Conservation (phyloP, 2,329 filamentous ascomycete species). For the Laburnicola sp. region DNA sequence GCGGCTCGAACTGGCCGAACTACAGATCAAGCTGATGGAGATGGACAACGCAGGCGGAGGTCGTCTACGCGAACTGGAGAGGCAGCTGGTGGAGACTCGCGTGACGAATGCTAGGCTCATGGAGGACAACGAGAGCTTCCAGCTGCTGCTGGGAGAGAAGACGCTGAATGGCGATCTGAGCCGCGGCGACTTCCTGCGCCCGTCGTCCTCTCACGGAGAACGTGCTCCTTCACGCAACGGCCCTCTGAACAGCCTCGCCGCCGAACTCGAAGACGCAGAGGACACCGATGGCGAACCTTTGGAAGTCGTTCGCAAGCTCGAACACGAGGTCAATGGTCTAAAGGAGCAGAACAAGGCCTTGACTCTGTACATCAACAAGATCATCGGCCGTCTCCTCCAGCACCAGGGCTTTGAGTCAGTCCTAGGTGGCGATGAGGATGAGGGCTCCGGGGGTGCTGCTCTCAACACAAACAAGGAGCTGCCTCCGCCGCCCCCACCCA, state of each 20-base stretch:
- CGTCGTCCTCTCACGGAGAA: conserved; percentile 42
- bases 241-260: conserved; percentile 55
- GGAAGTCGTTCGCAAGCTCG: conserved; percentile 63
- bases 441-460: conserved; percentile 24
- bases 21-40: conserved; percentile 93
- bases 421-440: conserved; percentile 70
- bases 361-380: conserved; percentile 98
- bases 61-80: conserved; percentile 83
- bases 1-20: conserved; percentile 87
- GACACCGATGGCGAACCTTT: conserved; percentile 57
- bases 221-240: conserved; percentile 40
- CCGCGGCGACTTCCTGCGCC: conserved; percentile 75
- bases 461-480: conserved; percentile 79
- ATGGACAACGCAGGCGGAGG: conserved; percentile 91
- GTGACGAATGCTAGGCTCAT: conserved; percentile 95
- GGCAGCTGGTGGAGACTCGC: conserved; percentile 83
- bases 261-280: conserved; percentile 75
- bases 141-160: conserved; percentile 90
- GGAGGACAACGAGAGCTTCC: conserved; percentile 99
- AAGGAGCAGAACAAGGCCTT: conserved; percentile 94
- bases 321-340: conserved; percentile 74
- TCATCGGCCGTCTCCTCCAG: conserved; percentile 91
- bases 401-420: conserved; percentile 96
- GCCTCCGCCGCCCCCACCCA: conserved; percentile 69
- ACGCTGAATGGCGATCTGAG: conserved; percentile 92